These are phyloP conservation scores for Plectosphaerella cucumerina DNA, from an alignment of 2,329 filamentous ascomycete genomes.

Conservation along the genomic window DNA sequence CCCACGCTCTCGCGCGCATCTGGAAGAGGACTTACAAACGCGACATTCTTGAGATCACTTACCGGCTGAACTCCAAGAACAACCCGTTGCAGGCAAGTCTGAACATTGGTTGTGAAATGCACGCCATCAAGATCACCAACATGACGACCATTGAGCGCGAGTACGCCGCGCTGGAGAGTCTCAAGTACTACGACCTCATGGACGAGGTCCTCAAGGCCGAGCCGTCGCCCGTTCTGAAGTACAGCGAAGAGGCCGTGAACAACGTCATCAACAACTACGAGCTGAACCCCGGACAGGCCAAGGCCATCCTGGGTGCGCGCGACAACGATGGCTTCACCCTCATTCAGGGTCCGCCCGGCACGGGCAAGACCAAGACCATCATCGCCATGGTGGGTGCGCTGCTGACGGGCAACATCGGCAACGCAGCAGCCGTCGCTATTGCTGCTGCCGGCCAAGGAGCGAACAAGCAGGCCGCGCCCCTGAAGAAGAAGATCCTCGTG, in stretches of 20 bases:
- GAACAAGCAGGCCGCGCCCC: conserved; percentile 27
- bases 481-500: conserved; percentile 91
- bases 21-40: conserved; percentile 78
- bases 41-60: conserved; percentile 77
- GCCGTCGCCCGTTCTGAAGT: conserved; percentile 82
- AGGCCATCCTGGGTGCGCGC: conserved; percentile 84
- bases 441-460: conserved; percentile 25
- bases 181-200: conserved; percentile 95
- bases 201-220: conserved; percentile 86
- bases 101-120: conserved; percentile 64
- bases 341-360: conserved; percentile 92
- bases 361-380: conserved; percentile 98
- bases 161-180: conserved; percentile 82
- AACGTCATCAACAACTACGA: conserved; percentile 71
- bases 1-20: conserved; percentile 84
- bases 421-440: conserved; percentile 29
- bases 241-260: conserved; percentile 68
- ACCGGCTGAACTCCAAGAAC: conserved; percentile 68
- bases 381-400: conserved; percentile 91
- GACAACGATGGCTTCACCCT: conserved; percentile 97
- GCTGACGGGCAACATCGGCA: conserved; percentile 55
- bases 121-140: conserved; percentile 81
- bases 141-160: conserved; percentile 94
- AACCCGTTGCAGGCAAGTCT: conserved; percentile 60
- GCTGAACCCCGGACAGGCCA: conserved; percentile 84